These are phyloP conservation scores for Phytophthora colocasiae DNA, from an alignment of 352 stramenopile genomes.

Conservation along the genomic window DNA sequence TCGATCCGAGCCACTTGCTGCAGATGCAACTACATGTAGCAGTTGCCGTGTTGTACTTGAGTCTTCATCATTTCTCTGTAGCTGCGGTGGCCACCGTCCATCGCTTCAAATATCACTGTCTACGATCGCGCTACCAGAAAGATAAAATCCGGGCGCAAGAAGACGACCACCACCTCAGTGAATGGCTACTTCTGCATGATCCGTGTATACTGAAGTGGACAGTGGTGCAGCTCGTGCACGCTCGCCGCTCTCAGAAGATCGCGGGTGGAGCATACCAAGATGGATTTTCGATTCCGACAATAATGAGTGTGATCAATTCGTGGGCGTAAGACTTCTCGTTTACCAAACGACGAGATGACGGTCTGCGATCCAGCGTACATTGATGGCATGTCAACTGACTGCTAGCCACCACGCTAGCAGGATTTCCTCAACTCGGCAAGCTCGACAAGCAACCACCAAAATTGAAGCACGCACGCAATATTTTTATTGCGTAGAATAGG, in stretches of 20 bases:
- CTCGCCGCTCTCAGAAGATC: slow-evolving; percentile 16
- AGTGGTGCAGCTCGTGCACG: background rate
- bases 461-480: no score
- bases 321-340: slow-evolving; percentile 1
- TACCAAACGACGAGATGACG: slow-evolving; percentile 3
- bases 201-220: background rate
- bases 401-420: background rate
- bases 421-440: no score
- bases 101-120: background rate
- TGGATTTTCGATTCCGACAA: slow-evolving; percentile 19
- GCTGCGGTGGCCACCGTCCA: slow-evolving; percentile 6
- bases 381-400: slow-evolving; percentile 5
- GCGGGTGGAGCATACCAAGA: slow-evolving; percentile 3
- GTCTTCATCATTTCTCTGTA: slow-evolving; percentile 23
- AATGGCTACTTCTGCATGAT: slow-evolving; percentile 8
- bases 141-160: slow-evolving; percentile 25
- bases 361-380: background rate
- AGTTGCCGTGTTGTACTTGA: slow-evolving; percentile 34
- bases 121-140: slow-evolving; percentile 14
- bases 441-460: no score
- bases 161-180: slow-evolving; percentile 8
- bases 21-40: slow-evolving; percentile 13
- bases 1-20: slow-evolving; percentile 1
- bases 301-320: slow-evolving; percentile 1
- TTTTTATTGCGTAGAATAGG: no score